phyloP scores from a whole-genome alignment of 1,284 basidiomycete species.

The Papiliotrema fonsecae region DNA sequence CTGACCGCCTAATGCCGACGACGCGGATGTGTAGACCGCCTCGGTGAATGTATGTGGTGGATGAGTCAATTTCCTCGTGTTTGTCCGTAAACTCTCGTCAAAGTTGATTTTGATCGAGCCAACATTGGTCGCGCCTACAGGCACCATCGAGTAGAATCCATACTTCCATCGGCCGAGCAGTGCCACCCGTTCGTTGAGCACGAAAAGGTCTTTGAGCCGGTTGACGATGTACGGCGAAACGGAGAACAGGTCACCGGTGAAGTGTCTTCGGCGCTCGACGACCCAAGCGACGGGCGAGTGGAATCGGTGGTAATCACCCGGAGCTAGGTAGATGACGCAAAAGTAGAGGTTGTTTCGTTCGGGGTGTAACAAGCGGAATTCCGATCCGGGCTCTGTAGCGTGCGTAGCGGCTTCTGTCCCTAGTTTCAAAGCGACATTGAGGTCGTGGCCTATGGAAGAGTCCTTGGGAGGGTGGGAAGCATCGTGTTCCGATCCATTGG shows the following conservation, averaged over 20 bases:
- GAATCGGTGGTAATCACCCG: slow-evolving; percentile 98
- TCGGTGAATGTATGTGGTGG: slow-evolving; percentile 87
- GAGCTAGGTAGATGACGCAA: slow-evolving; percentile 93
- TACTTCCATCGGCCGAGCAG: slow-evolving; percentile 92
- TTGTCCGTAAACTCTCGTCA: slow-evolving; percentile 83
- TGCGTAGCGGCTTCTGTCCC: slow-evolving; percentile 52
- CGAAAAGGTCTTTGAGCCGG: slow-evolving; percentile 87
- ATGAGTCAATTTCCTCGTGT: slow-evolving; percentile 62
- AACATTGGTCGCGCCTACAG: slow-evolving; percentile 97
- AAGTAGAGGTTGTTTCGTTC: slow-evolving; percentile 83
- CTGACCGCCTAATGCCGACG: slow-evolving; percentile 77
- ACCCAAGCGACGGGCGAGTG: slow-evolving; percentile 96
- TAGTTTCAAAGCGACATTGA: slow-evolving; percentile 49
- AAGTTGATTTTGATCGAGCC: slow-evolving; percentile 96
- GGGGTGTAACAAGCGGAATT: slow-evolving; percentile 48
- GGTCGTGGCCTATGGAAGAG: slow-evolving; percentile 58
- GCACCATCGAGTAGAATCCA: slow-evolving; percentile 96
- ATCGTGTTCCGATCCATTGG: slow-evolving; percentile 20
- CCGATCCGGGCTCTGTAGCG: slow-evolving; percentile 49
- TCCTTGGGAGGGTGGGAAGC: slow-evolving; percentile 33
- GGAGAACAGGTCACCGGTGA: slow-evolving; percentile 93
- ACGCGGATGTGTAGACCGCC: slow-evolving; percentile 80
- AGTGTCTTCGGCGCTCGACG: slow-evolving; percentile 90
- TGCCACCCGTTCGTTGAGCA: slow-evolving; percentile 95
- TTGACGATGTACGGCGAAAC: slow-evolving; percentile 95